Base-by-base conservation (phyloP, 1,284 basidiomycete genomes). In the Cryptococcus sp. region DNA sequence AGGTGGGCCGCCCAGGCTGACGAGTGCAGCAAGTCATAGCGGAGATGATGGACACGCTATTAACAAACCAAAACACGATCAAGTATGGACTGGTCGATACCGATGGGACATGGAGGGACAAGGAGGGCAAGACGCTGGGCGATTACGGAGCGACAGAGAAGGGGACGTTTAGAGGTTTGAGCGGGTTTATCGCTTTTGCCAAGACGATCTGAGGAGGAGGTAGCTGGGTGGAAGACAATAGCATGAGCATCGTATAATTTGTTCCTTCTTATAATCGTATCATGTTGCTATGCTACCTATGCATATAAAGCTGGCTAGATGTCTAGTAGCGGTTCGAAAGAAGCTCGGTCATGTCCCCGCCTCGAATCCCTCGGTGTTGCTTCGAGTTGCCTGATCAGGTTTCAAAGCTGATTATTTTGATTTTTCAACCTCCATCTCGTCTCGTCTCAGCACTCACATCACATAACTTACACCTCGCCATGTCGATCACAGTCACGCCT, bases 31-130 rank as follows among this genome's bases (percentile, higher is more conserved):
- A 77, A 50, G 76, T 85, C 45, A 81, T 83, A 36, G 59, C 66
- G 33, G 83, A 84, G 56, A 84, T 85, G 81, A 77, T 81, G 68
- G 76, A 79, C 40, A 67, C 79, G 2, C 74, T 87, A 18, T 63
- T 79, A 24, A 69, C 79, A 21, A 85, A 86, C 66, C 84, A 87
- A 73, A 84, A 83, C 63, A 86, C 85, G 19, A 76, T 80, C 53
- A 63, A 80, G 41, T 83, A 84, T 53, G 83, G 83, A 24, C 68
- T 82, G n/a, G 80, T 82, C 50, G 73, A 75, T 50, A 72, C 75
- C 28, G 83, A 86, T 47, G 86, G 85, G 0, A 75, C 83, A 45
- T 87, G 85, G 80, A 74, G 83, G 33, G 82, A 85, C 58, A 57
- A 70, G 42, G 69, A 79, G 2, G 81, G 81, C 22, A 76, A 76